Percentiles rank a stretch among this genome's conserved stretches.
These are phyloP conservation scores for Aspergillus sclerotiicarbonarius DNA, from an alignment of 495 filamentous ascomycete genomes.

Conservation along the genomic window DNA sequence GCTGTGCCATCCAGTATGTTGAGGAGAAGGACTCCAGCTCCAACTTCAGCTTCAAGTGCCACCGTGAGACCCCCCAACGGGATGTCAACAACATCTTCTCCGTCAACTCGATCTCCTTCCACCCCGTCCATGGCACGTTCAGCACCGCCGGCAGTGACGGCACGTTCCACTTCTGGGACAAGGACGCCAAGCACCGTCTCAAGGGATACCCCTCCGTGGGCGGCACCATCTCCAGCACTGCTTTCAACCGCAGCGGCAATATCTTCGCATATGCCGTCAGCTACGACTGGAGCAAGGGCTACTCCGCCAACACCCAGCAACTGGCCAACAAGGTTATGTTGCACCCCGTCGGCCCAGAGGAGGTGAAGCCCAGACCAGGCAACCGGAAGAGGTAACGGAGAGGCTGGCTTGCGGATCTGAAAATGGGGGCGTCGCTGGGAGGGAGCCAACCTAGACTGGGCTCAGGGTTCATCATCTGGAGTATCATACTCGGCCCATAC, in stretches of 20 bases:
- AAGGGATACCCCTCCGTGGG: conserved; percentile 86
- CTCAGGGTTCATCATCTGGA: not conserved
- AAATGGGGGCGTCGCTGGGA: not conserved
- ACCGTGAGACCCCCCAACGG: conserved; percentile 69
- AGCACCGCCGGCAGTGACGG: conserved; percentile 87
- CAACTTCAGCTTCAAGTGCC: conserved; percentile 94
- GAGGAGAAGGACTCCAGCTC: conserved; percentile 79
- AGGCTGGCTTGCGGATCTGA: not conserved
- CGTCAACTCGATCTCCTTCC: conserved; percentile 87
- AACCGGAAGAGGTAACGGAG: conserved; percentile 64
- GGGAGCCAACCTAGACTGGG: not conserved
- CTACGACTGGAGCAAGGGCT: conserved; percentile 96
- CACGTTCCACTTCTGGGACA: conserved; percentile 89
- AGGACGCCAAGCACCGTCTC: conserved; percentile 79
- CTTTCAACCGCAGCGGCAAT: conserved; percentile 71
- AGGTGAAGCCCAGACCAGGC: conserved; percentile 75
- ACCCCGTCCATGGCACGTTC: conserved; percentile 84
- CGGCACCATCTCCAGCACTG: conserved; percentile 73
- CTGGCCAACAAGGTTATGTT: conserved; percentile 83
- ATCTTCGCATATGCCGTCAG: conserved; percentile 90
- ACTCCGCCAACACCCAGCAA: conserved; percentile 64
- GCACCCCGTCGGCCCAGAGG: conserved; percentile 71
- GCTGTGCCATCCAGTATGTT: conserved; percentile 85
- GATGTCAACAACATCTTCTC: conserved; percentile 78
- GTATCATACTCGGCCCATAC: not conserved